These are phyloP conservation scores for Gloeostereum incarnatum DNA, from an alignment of 768 basidiomycete genomes.

Conservation along the genomic window DNA sequence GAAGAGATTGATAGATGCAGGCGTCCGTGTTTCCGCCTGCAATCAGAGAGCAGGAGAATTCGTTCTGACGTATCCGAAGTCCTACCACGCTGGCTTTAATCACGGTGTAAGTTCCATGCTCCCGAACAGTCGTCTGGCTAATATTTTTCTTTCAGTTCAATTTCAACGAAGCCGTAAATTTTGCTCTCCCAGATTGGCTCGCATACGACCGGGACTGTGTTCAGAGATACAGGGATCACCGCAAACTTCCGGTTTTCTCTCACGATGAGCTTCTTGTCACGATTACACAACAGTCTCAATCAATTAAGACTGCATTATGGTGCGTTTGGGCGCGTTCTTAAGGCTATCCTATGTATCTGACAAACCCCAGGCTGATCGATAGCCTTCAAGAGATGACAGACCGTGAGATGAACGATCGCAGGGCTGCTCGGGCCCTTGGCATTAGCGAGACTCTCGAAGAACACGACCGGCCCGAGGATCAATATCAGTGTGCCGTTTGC, in stretches of 20 bases:
- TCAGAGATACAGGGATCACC: conserved; percentile 79
- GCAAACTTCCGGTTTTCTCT: conserved; percentile 94
- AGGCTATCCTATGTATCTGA: not conserved
- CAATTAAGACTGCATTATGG: conserved; percentile 92
- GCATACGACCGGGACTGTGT: conserved; percentile 82
- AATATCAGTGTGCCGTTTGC: conserved; percentile 92
- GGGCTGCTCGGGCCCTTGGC: conserved; percentile 46
- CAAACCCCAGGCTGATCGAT: conserved; percentile 59
- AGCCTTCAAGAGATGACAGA: conserved; percentile 84
- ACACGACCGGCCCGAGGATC: conserved; percentile 82
- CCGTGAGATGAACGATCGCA: conserved; percentile 67
- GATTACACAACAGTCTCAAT: conserved; percentile 92
- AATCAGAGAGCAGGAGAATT: conserved; percentile 98
- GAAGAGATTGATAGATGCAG: conserved; percentile 73
- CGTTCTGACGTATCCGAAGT: conserved; percentile 95
- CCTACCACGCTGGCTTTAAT: conserved; percentile 97
- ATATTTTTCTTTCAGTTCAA: conserved; percentile 58
- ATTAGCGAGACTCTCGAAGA: conserved; percentile 65
- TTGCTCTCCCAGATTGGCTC: conserved; percentile 94
- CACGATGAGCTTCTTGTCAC: conserved; percentile 96
- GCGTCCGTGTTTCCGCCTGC: conserved; percentile 87
- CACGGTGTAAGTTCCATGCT: conserved; percentile 67
- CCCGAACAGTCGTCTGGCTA: conserved; percentile 12
- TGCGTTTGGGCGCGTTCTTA: conserved; percentile 27
- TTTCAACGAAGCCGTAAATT: conserved; percentile 99